Percentiles rank a stretch among this genome's conserved stretches.
Conservation (phyloP, 2,329 filamentous ascomycete species). For the Trichoderma atrobrunneum region DNA sequence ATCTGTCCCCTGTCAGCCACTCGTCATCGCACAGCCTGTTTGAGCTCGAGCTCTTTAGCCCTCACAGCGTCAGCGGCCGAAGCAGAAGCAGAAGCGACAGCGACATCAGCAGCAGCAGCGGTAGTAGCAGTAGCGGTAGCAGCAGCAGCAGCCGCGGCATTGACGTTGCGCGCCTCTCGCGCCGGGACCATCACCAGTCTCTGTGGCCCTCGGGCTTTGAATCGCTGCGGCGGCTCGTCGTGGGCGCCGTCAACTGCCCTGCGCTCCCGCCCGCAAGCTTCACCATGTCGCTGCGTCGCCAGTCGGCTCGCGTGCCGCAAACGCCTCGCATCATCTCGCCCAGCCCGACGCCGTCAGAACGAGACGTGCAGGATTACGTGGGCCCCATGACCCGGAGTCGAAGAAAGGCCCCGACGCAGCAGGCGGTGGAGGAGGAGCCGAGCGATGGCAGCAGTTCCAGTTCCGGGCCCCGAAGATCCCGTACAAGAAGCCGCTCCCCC, state of each 20-base stretch:
- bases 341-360: slow-evolving; percentile 61
- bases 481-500: slow-evolving; percentile 70
- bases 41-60: slow-evolving; percentile 17
- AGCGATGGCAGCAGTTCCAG: slow-evolving; percentile 41
- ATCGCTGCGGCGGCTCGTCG: slow-evolving; percentile 49
- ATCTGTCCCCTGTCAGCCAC: slow-evolving; percentile 24
- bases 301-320: slow-evolving; percentile 58
- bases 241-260: slow-evolving; percentile 55
- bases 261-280: slow-evolving; percentile 59
- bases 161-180: slow-evolving; percentile 36
- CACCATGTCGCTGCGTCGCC: slow-evolving; percentile 51
- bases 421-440: slow-evolving; percentile 58
- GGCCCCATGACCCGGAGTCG: slow-evolving; percentile 76
- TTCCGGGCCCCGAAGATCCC: slow-evolving; percentile 57
- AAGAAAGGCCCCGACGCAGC: slow-evolving; percentile 55
- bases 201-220: slow-evolving; percentile 49
- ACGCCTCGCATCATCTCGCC: slow-evolving; percentile 89
- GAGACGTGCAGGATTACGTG: slow-evolving; percentile 49
- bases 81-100: neutral
- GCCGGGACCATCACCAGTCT: slow-evolving; percentile 46
- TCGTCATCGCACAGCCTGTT: slow-evolving; percentile 23
- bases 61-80: neutral
- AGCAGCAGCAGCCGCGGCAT: neutral
- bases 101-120: neutral
- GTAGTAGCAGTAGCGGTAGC: neutral